A percentile compares a stretch with the other conserved stretches of the same genome.
Evolutionary conservation across 345 rosid species (phyloP).

Genomic region (Nephelium lappaceum): DNA sequence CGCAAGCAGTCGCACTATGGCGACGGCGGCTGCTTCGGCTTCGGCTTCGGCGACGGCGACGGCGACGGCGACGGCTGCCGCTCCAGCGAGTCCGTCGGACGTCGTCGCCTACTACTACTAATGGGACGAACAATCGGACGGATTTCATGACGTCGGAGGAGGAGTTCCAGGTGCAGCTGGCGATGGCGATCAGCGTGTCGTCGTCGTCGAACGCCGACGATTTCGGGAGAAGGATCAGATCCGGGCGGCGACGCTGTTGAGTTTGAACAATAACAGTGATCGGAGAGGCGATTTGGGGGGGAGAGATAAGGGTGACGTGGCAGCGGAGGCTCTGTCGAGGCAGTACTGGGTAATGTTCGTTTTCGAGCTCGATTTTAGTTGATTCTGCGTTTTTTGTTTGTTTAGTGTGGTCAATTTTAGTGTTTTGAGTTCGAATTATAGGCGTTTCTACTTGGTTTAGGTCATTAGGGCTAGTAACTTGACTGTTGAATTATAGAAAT

Average conservation of each 20-base stretch:
- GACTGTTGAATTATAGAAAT: conserved; percentile 7
- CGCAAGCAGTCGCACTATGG: conserved; percentile 54
- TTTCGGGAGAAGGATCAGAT: conserved; percentile 91
- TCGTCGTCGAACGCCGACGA: conserved; percentile 73
- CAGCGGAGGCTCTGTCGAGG: conserved; percentile 77
- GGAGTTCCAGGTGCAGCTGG: conserved; percentile 94
- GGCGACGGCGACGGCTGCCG: conserved; percentile 26
- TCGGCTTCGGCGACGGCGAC: conserved; percentile 56
- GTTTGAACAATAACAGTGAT: conserved; percentile 42
- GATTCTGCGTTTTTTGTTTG: conserved; percentile 5
- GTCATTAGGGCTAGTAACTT: not conserved
- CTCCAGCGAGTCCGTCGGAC: conserved; percentile 34
- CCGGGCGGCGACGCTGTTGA: conserved; percentile 76
- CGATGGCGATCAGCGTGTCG: conserved; percentile 81
- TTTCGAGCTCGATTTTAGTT: conserved; percentile 20
- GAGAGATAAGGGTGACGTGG: conserved; percentile 52
- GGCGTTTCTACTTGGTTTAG: not conserved
- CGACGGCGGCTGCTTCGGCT: too few species aligned
- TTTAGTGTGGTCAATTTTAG: conserved; percentile 5
- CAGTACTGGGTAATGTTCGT: conserved; percentile 83
- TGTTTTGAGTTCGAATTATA: conserved; percentile 11
- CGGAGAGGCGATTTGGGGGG: conserved; percentile 54
- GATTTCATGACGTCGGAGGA: conserved; percentile 89
- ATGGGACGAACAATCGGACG: conserved; percentile 25
- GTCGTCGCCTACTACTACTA: conserved; percentile 35